Conservation (phyloP, 495 filamentous ascomycete genomes). For the Penicillium herquei region DNA sequence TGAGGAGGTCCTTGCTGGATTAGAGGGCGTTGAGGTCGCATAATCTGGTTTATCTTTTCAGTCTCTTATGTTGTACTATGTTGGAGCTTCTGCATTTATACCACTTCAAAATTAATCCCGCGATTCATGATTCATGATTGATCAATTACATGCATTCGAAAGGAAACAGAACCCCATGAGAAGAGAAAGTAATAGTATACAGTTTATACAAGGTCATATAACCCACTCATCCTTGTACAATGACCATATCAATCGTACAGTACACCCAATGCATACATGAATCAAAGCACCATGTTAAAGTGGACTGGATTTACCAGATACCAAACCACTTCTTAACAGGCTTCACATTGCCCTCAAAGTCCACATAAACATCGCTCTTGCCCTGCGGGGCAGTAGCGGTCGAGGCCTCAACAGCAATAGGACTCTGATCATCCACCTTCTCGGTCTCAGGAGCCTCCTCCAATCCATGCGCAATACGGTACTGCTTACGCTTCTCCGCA, state of each 20-base stretch:
- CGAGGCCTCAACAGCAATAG: slow-evolving; percentile 17
- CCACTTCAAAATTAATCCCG: slow-evolving; percentile 9
- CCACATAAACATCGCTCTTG: slow-evolving; percentile 28
- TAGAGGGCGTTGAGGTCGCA: slow-evolving; percentile 56
- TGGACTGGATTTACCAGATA: slow-evolving; percentile 49
- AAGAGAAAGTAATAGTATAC: not conserved
- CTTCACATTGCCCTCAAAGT: slow-evolving; percentile 47
- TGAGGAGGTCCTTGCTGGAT: slow-evolving; percentile 76
- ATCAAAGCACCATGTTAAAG: not conserved
- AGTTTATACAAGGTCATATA: not conserved
- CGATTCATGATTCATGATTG: slow-evolving; percentile 19
- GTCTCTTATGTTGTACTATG: not conserved
- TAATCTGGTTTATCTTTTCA: not conserved
- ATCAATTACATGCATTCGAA: not conserved
- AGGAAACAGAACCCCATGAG: not conserved
- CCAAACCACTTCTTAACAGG: slow-evolving; percentile 62
- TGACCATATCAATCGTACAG: not conserved
- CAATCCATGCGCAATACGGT: slow-evolving; percentile 78
- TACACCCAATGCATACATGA: not conserved
- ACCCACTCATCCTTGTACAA: not conserved
- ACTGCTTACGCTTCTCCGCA: slow-evolving; percentile 73
- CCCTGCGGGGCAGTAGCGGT: slow-evolving; percentile 26
- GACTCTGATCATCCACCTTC: slow-evolving; percentile 14
- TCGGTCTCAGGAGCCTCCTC: slow-evolving; percentile 44
- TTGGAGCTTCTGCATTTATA: slow-evolving; percentile 7